Base-by-base conservation (phyloP, 163 green algal genomes). In the Prototheca cutis region DNA sequence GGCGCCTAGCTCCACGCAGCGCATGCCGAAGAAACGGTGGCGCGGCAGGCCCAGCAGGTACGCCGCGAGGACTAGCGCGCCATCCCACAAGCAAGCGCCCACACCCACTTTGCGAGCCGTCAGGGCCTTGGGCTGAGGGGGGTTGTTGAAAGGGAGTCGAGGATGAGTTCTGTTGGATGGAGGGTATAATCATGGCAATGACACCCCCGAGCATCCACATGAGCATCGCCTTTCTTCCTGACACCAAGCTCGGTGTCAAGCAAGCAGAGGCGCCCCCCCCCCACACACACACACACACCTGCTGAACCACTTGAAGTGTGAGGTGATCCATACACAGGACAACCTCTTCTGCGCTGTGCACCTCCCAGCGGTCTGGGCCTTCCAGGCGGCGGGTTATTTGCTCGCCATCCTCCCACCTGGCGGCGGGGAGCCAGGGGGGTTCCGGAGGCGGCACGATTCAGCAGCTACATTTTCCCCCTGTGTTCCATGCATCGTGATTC, bases 41-140 rank as follows among this genome's bases (percentile, higher is more conserved):
- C 32, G 24, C 23, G 62, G 54, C 15, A 45, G 18, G 15, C 29
- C 45, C 4, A 27, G 59, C 23, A 91, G 66, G 60, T 84, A 87
- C 2, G 71, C 74, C 0, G 80, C 74, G 56, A 91, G 75, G 58
- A 89, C 67, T 36, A 91, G 65, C 36, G 85, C 80, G 2, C 82
- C 80, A 65, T 91, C 84, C 84, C 84, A 91, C 18, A 84, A 47
- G 32, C 72, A 82, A 2, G 84, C 82, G 4, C 82, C 84, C 40
- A 91, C 82, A 13, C 84, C 84, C 15, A 91, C 67, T 27, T 79
- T 78, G 7, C 66, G 67, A 2, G 78, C 76, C 6, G 76, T 76
- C 15, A 86, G 58, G 13, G 56, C 67, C 28, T 70, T 67, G 17
- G 80, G 82, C 73, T 81, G 68, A 61, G 68, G 33, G 17, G 27